Evolutionary conservation across 805 yeast species (phyloP), one percentile per base, ranked within the genome.

Genomic region (Ogataea dorogensis): DNA sequence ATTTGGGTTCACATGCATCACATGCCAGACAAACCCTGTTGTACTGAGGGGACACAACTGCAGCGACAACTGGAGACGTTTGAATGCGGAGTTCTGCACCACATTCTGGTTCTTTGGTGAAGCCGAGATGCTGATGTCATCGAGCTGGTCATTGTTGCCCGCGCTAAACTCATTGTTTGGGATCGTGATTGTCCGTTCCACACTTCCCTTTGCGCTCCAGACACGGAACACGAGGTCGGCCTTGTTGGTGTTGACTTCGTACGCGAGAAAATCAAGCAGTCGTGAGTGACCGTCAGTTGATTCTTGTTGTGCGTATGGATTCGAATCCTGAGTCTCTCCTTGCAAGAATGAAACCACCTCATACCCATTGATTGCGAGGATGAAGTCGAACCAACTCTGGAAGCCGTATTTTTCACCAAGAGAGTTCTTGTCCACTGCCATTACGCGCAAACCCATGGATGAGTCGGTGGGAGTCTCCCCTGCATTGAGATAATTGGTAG

Each of bases 191-290:
- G 64, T 65, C 45, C 78, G 62, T 24, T 63, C 51, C 6, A 69
- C 53, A 2, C 88, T 88, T 15, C 97, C 97, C 61, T 88, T 88
- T 2, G 95, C 93, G 28, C 77, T 78, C 95, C 96, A 89, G 2
- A 86, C 77, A 32, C 73, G 78, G 27, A 89, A 64, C 1, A 67
- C 61, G 5, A 84, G 42, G 34, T 56, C 58, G 7, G 53, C 43
- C 18, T 47, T 50, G 11, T 41, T 25, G 8, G 48, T 48, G 36
- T 51, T 30, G 54, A 54, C 56, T 26, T 58, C 62, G 22, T 54
- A 48, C 5, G 50, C 36, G 14, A 59, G 32, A 25, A 42, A 59
- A 9, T 47, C 49, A 19, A 58, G 38, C 28, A 59, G 33, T 9
- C 47, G 46, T 2, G 46, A 31, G 25, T 40, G 51, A 10, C 47